These are phyloP conservation scores for Dalechampia spathulata DNA, from an alignment of 441 rosid genomes.

Conservation along the genomic window DNA sequence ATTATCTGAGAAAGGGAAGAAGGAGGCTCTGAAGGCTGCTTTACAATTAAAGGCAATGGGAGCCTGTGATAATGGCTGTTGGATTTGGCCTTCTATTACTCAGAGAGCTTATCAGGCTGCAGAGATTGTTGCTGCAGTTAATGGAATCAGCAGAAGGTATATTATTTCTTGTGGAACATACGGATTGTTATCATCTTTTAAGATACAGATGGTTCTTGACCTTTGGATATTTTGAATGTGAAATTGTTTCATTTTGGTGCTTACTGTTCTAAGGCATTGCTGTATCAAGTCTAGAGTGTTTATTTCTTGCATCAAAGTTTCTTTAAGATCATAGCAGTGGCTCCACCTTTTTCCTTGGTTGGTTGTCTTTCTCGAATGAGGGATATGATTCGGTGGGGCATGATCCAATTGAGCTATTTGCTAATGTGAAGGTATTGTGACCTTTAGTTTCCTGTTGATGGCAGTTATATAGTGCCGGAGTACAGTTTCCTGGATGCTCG, in stretches of 20 bases:
- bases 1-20: conserved; percentile 80
- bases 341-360: too few species aligned
- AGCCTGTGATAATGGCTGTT: conserved; percentile 71
- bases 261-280: background rate
- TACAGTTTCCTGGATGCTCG: conserved; percentile 95
- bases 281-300: background rate
- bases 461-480: conserved; percentile 85
- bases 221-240: background rate
- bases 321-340: too few species aligned
- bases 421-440: too few species aligned
- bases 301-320: too few species aligned
- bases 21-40: conserved; percentile 62
- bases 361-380: too few species aligned
- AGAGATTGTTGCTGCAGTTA: conserved; percentile 72
- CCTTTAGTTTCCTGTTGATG: conserved; percentile 6
- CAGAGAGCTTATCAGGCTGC: conserved; percentile 97
- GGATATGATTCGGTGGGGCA: too few species aligned
- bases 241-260: background rate
- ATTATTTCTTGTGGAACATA: background rate
- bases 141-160: conserved; percentile 66
- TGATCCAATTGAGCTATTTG: too few species aligned
- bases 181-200: too few species aligned
- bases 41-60: conserved; percentile 59
- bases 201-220: too few species aligned
- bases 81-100: conserved; percentile 98